Conservation (phyloP, 768 basidiomycete genomes). For the Mycena vulgaris region DNA sequence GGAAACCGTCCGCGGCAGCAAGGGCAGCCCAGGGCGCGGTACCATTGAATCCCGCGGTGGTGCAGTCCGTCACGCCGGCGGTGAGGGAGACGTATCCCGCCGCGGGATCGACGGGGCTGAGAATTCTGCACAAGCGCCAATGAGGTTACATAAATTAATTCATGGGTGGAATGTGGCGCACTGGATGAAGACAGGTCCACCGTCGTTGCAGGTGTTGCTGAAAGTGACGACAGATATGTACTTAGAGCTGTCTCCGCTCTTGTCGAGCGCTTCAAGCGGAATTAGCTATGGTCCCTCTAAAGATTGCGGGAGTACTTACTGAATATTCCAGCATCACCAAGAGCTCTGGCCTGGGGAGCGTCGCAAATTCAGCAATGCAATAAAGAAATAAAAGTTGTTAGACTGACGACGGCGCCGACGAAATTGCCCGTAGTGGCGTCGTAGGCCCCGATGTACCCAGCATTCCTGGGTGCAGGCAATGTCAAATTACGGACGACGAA, state of each 20-base stretch:
- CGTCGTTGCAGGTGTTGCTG: constrained; percentile 19
- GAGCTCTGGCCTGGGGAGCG: not conserved
- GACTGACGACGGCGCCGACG: too few relatives aligned
- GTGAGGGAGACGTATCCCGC: constrained; percentile 1
- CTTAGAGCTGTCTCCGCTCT: constrained; percentile 6
- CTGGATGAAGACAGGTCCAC: constrained; percentile 27
- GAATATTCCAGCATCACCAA: constrained; percentile 22
- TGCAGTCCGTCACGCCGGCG: not conserved
- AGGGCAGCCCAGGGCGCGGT: constrained; percentile 13
- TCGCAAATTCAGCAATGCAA: too few relatives aligned
- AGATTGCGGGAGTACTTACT: not conserved
- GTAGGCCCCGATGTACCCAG: too few relatives aligned
- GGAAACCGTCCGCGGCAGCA: constrained; percentile 17
- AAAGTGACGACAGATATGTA: constrained; percentile 19
- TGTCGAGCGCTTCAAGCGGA: not conserved
- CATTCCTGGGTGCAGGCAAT: too few relatives aligned
- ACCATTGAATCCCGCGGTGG: not conserved
- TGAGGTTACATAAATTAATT: not conserved
- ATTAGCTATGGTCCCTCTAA: not conserved
- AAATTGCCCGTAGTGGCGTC: too few relatives aligned
- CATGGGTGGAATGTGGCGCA: not conserved
- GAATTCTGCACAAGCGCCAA: constrained; percentile 1
- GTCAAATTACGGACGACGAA: too few relatives aligned
- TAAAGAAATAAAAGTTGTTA: too few relatives aligned
- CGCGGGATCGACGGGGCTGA: constrained; percentile 1